These are phyloP conservation scores for Citrus medica DNA, from an alignment of 345 rosid genomes.

Conservation along the genomic window DNA sequence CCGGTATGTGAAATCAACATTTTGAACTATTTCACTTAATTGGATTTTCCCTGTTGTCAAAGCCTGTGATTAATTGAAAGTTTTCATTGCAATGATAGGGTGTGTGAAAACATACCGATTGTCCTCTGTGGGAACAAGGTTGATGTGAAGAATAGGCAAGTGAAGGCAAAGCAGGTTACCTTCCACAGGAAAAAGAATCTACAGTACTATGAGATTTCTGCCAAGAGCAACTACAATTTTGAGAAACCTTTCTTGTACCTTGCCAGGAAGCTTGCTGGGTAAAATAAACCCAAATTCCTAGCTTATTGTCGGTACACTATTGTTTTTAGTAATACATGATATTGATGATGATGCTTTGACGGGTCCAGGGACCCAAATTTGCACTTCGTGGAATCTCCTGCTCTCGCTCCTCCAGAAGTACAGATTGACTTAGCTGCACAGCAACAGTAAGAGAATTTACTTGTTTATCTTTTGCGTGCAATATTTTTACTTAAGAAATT, in stretches of 20 bases:
- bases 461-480: neutral
- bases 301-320: neutral
- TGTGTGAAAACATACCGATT: constrained; percentile 87
- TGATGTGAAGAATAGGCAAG: constrained; percentile 95
- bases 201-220: constrained; percentile 89
- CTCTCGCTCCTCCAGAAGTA: constrained; percentile 93
- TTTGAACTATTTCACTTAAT: neutral
- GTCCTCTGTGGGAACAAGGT: constrained; percentile 94
- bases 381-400: constrained; percentile 94
- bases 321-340: neutral
- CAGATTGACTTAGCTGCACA: constrained; percentile 78
- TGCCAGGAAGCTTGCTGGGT: constrained; percentile 90
- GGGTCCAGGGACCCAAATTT: constrained; percentile 62
- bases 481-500: neutral
- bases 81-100: constrained; percentile 33
- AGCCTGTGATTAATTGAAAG: neutral
- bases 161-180: constrained; percentile 87
- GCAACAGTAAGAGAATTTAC: constrained; percentile 60
- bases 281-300: neutral
- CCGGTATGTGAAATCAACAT: constrained; percentile 39
- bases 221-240: constrained; percentile 90
- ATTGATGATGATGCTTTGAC: constrained; percentile 2
- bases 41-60: neutral
- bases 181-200: constrained; percentile 95
- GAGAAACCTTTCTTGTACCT: constrained; percentile 95